Conservation (phyloP, 192 early-diverging fungal species). For the Helicostylum pulchrum region DNA sequence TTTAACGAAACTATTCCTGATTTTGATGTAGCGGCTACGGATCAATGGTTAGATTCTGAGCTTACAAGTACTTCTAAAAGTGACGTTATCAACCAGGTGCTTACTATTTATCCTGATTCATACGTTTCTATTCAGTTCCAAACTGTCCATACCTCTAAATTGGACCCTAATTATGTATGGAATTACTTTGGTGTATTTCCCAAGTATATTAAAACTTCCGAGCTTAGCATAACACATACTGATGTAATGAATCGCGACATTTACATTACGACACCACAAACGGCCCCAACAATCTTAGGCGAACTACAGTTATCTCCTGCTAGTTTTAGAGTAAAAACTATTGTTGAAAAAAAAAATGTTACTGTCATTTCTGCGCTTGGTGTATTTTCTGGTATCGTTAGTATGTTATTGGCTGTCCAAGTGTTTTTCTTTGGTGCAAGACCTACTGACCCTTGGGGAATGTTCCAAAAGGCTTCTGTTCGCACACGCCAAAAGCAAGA, state of each 20-base stretch:
- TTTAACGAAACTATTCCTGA: neutral
- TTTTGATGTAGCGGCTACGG: neutral
- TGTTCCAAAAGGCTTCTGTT: constrained; percentile 1
- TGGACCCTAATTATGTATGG: neutral
- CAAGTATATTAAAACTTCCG: neutral
- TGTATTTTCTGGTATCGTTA: constrained; percentile 12
- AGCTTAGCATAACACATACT: neutral
- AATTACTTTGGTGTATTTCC: constrained; percentile 7
- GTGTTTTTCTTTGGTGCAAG: constrained; percentile 5
- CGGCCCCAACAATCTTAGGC: too few relatives aligned
- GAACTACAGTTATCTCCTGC: neutral
- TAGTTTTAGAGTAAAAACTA: neutral
- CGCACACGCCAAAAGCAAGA: neutral
- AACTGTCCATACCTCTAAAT: neutral
- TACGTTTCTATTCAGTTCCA: neutral
- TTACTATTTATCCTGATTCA: neutral
- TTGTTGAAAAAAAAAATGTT: neutral
- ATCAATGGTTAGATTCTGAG: neutral
- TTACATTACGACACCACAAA: too few relatives aligned
- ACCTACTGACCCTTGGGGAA: constrained; percentile 2
- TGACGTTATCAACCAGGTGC: neutral
- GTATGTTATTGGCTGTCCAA: constrained; percentile 14
- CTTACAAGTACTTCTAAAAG: neutral
- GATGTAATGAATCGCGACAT: neutral
- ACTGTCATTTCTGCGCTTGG: constrained; percentile 11